Percentiles rank a stretch among this genome's conserved stretches.
Evolutionary conservation across 2,329 filamentous ascomycete genomes (phyloP).

Genomic region (Calonectria naviculata): DNA sequence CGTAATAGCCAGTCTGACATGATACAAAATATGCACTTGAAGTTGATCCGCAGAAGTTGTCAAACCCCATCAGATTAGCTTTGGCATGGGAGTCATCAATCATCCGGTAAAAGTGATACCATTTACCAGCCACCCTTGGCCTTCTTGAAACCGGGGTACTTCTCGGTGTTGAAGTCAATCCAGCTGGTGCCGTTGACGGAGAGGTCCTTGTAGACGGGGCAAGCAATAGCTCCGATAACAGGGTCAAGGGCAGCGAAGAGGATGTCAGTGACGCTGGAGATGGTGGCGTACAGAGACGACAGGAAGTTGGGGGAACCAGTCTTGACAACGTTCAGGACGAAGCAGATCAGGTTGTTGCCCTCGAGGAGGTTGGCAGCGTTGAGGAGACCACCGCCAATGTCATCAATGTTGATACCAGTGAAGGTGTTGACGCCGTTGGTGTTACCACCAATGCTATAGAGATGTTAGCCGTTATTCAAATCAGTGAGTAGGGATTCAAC

Average conservation of each 20-base stretch:
- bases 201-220: slow-evolving; percentile 29
- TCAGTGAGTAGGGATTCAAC: not conserved
- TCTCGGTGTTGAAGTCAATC: slow-evolving; percentile 32
- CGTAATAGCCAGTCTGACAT: not conserved
- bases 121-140: slow-evolving; percentile 32
- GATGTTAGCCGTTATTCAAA: not conserved
- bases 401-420: slow-evolving; percentile 54
- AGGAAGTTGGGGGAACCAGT: not conserved
- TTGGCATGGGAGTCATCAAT: too few relatives aligned
- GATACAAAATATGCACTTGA: not conserved
- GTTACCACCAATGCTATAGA: slow-evolving; percentile 61
- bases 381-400: slow-evolving; percentile 49
- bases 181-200: slow-evolving; percentile 34
- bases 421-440: slow-evolving; percentile 62
- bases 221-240: slow-evolving; percentile 13
- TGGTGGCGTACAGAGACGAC: not conserved
- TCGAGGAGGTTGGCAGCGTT: not conserved
- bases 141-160: slow-evolving; percentile 36
- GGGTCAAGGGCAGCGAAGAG: not conserved
- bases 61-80: too few relatives aligned
- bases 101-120: not conserved
- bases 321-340: not conserved
- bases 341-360: not conserved
- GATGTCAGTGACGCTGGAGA: not conserved
- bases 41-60: too few relatives aligned